These are phyloP conservation scores for Stromatinia cepivora DNA, from an alignment of 2,329 filamentous ascomycete species.

Conservation along the genomic window DNA sequence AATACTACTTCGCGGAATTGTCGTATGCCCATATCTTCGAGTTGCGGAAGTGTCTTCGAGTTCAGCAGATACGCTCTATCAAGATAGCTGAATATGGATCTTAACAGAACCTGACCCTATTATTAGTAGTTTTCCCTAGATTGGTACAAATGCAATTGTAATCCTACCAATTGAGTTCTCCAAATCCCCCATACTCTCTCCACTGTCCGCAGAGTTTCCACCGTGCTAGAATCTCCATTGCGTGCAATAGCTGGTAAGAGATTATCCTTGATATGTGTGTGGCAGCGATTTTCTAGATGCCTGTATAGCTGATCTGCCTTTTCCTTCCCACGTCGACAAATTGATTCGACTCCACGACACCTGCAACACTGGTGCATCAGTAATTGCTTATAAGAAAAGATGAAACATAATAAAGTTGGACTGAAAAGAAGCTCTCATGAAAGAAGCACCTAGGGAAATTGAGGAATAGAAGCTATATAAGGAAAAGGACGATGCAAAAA, in stretches of 20 bases:
- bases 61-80: conserved; percentile 86
- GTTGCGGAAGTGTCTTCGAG: conserved; percentile 65
- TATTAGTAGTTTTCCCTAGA: conserved; percentile 21
- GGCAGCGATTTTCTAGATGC: conserved; percentile 65
- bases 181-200: conserved; percentile 70
- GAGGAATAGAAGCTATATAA: background rate
- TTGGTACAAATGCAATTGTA: background rate
- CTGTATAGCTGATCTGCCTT: conserved; percentile 64
- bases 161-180: conserved; percentile 71
- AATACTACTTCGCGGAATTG: conserved; percentile 68
- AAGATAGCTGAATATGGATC: conserved; percentile 90
- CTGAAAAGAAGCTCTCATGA: background rate
- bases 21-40: conserved; percentile 77
- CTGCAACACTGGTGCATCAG: background rate
- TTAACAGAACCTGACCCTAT: conserved; percentile 63
- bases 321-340: conserved; percentile 72
- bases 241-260: conserved; percentile 57
- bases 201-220: conserved; percentile 62
- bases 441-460: no score
- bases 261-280: conserved; percentile 62
- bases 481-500: background rate
- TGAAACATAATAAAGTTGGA: background rate
- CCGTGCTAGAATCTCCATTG: conserved; percentile 52
- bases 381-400: background rate
- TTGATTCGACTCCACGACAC: conserved; percentile 87